Conservation (phyloP, 2,329 filamentous ascomycete species). For the Trichophyton equinum region DNA sequence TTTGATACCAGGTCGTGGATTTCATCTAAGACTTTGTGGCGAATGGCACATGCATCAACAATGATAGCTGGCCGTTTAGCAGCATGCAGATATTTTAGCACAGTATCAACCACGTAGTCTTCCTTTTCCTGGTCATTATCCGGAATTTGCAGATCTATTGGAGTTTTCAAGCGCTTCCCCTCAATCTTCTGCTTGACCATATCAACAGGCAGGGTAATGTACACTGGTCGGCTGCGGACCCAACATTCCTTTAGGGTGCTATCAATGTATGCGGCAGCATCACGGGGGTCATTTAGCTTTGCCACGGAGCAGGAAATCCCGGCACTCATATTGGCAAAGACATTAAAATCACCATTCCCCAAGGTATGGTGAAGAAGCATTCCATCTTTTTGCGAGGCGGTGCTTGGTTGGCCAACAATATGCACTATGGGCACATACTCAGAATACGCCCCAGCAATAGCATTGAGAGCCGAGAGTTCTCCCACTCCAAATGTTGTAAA, state of each 20-base stretch:
- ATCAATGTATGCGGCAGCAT: slow-evolving; percentile 41
- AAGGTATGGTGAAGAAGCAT: slow-evolving; percentile 54
- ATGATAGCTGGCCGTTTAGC: slow-evolving; percentile 64
- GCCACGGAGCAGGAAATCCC: slow-evolving; percentile 41
- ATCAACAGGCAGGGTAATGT: slow-evolving; percentile 42
- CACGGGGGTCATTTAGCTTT: slow-evolving; percentile 35
- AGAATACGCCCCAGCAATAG: slow-evolving; percentile 59
- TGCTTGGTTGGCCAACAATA: slow-evolving; percentile 43
- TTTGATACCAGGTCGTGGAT: slow-evolving; percentile 58
- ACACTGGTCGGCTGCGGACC: slow-evolving; percentile 43
- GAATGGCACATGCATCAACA: slow-evolving; percentile 67
- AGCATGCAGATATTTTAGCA: slow-evolving; percentile 56
- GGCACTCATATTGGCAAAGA: slow-evolving; percentile 39
- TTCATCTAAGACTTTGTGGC: slow-evolving; percentile 58
- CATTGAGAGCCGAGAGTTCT: slow-evolving; percentile 57
- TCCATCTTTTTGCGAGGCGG: slow-evolving; percentile 33
- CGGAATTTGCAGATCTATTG: slow-evolving; percentile 52
- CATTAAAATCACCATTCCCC: slow-evolving; percentile 43
- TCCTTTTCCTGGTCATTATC: slow-evolving; percentile 58
- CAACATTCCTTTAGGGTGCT: slow-evolving; percentile 39
- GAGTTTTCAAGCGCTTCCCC: slow-evolving; percentile 52
- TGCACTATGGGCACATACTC: slow-evolving; percentile 58
- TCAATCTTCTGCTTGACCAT: slow-evolving; percentile 55
- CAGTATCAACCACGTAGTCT: slow-evolving; percentile 62
- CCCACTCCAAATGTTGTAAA: slow-evolving; percentile 64